Conservation (phyloP, 1,139 yeast genomes). For the Pichia sp. region DNA sequence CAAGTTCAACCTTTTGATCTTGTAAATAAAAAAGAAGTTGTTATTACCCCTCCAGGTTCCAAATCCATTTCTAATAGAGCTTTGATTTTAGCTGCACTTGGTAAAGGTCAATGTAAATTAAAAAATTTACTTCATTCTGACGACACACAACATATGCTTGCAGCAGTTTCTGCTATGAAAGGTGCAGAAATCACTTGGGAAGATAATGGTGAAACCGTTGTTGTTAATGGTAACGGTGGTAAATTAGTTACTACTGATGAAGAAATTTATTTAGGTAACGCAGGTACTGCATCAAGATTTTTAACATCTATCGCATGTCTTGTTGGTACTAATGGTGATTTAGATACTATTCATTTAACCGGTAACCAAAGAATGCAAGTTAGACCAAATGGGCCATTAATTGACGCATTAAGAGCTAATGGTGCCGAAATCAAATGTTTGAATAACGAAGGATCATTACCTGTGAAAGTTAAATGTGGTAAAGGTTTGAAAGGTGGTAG, state of each 20-base stretch:
- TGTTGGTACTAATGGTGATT: slow-evolving; percentile 44
- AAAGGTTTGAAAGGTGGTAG: slow-evolving; percentile 80
- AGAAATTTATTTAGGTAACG: slow-evolving; percentile 85
- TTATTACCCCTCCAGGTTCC: slow-evolving; percentile 88
- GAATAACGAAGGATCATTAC: slow-evolving; percentile 78
- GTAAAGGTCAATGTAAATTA: slow-evolving; percentile 75
- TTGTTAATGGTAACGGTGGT: slow-evolving; percentile 86
- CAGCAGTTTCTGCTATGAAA: slow-evolving; percentile 69
- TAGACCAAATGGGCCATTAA: slow-evolving; percentile 95
- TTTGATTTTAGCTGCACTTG: slow-evolving; percentile 83
- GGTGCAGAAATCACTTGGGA: slow-evolving; percentile 81
- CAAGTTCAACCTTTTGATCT: slow-evolving; percentile 51
- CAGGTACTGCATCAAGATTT: slow-evolving; percentile 97
- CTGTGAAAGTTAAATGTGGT: slow-evolving; percentile 67
- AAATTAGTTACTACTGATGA: slow-evolving; percentile 50
- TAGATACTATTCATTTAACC: slow-evolving; percentile 57
- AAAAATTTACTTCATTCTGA: slow-evolving; percentile 88
- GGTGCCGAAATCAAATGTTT: slow-evolving; percentile 71
- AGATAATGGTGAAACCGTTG: slow-evolving; percentile 84
- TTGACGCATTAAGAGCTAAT: slow-evolving; percentile 77
- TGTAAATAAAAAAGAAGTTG: slow-evolving; percentile 38
- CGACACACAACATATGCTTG: slow-evolving; percentile 92
- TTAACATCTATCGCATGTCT: slow-evolving; percentile 86
- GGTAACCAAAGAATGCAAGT: slow-evolving; percentile 98
- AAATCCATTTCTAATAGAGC: slow-evolving; percentile 97